A percentile compares a stretch with the other conserved stretches of the same genome.
These are phyloP conservation scores for Prunus kanzakura DNA, from an alignment of 306 rosid species.

Conservation along the genomic window DNA sequence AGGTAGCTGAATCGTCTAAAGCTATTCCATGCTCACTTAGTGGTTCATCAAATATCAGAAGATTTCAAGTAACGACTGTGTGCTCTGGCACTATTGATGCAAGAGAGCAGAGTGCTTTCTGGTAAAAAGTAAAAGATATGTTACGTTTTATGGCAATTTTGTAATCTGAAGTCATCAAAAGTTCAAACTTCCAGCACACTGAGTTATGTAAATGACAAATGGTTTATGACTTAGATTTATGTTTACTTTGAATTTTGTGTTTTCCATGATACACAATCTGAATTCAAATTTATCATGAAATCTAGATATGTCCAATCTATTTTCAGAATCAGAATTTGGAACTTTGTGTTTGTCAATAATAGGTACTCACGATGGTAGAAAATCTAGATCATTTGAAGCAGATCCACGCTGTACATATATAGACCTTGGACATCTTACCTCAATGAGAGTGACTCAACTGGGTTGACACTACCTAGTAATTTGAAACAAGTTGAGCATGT, in stretches of 20 bases:
- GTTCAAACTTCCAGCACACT: not conserved
- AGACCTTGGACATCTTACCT: conserved; percentile 19
- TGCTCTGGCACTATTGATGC: conserved; percentile 14
- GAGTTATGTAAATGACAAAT: no score
- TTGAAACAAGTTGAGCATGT: conserved; percentile 31
- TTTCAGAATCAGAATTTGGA: not conserved
- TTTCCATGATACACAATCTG: no score
- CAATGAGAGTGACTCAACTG: conserved; percentile 23
- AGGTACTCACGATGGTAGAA: conserved; percentile 31
- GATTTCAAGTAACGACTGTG: conserved; percentile 22
- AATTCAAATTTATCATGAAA: no score
- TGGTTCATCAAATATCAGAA: conserved; percentile 25
- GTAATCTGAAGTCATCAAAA: not conserved
- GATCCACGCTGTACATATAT: conserved; percentile 36
- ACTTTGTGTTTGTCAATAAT: not conserved
- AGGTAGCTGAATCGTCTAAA: conserved; percentile 20
- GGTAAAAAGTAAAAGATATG: conserved; percentile 27
- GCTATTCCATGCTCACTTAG: conserved; percentile 20
- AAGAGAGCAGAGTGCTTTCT: conserved; percentile 22
- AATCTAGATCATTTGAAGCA: conserved; percentile 19
- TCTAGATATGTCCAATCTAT: no score
- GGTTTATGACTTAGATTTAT: no score
- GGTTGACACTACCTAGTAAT: conserved; percentile 25
- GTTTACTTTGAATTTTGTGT: no score
- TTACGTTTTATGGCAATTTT: not conserved